Evolutionary conservation across 345 rosid genomes (phyloP).

Genomic region (Stellera chamaejasme): DNA sequence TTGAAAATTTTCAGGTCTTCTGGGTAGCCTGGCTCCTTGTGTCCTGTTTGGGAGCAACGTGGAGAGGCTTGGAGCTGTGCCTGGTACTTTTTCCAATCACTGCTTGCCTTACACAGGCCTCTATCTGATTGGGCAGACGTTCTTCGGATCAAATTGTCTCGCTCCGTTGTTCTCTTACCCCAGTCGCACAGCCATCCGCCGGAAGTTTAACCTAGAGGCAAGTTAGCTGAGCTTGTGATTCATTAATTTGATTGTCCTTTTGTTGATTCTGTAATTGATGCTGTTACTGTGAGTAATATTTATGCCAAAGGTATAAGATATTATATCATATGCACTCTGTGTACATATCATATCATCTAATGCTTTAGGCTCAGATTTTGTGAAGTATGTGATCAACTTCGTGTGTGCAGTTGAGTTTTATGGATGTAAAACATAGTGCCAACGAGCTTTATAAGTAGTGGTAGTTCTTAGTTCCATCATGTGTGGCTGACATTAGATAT

Average conservation of each 20-base stretch:
- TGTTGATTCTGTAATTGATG: neutral
- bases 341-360: no score
- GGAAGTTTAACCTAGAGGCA: slow-evolving; percentile 80
- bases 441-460: no score
- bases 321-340: no score
- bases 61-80: slow-evolving; percentile 67
- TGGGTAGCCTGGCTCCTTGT: slow-evolving; percentile 78
- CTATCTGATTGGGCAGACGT: slow-evolving; percentile 50
- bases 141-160: slow-evolving; percentile 63
- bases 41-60: slow-evolving; percentile 73
- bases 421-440: no score
- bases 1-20: slow-evolving; percentile 40
- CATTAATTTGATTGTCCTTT: neutral
- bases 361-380: no score
- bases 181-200: slow-evolving; percentile 66
- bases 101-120: slow-evolving; percentile 63
- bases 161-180: slow-evolving; percentile 74
- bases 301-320: no score
- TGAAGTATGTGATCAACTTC: no score
- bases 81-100: slow-evolving; percentile 68
- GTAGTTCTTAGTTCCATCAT: no score
- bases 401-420: no score
- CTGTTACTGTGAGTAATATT: no score
- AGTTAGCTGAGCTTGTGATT: slow-evolving; percentile 7
- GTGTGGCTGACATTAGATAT: no score